Evolutionary conservation across 2,329 filamentous ascomycete species (phyloP), one percentile per base, ranked within the genome.

Genomic region (Venturiaceae sp.): DNA sequence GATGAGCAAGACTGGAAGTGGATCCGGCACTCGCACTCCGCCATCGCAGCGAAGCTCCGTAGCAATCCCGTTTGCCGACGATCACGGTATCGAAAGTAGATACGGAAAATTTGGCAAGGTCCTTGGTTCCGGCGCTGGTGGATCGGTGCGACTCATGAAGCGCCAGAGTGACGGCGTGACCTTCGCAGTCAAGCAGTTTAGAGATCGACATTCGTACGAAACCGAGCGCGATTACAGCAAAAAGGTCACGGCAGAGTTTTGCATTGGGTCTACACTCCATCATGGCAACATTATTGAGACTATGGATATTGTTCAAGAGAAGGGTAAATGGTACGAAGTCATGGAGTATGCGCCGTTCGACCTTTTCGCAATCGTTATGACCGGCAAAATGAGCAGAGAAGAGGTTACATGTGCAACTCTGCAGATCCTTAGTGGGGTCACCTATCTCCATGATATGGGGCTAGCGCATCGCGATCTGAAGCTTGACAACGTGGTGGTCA

Each of bases 241-340:
- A 74, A 99, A 99, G 71, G 85, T 99, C 52, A 99, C 94, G 0
- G 92, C 94, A 2, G 94, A 99, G 69, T 99, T 99, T 72, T 99
- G 94, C 69, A 92, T 99, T 65, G 94, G 94, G 13, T 97, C 92
- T 2, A 96, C 94, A 0, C 78, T 99, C 37, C 94, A 97, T 67
- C 94, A 99, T 67, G 92, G 94, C 66, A 99, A 99, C 70, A 91
- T 99, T 65, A 97, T 99, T 66, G 94, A 99, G 72, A 97, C 94
- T 1, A 81, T 99, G 64, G 94, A 99, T 71, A 95, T 99, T 62
- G 84, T 99, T 11, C 89, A 95, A 64, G 94, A 99, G 74, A 94
- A 92, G 72, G 85, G 84, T 55, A 91, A 87, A 63, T 99, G 94
- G 90, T 99, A 91, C 67, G 92, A 97, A 68, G 94, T 99, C 44